Evolutionary conservation across 768 basidiomycete species (phyloP), one percentile per base, ranked within the genome.

Genomic region (Auriculariales sp.): DNA sequence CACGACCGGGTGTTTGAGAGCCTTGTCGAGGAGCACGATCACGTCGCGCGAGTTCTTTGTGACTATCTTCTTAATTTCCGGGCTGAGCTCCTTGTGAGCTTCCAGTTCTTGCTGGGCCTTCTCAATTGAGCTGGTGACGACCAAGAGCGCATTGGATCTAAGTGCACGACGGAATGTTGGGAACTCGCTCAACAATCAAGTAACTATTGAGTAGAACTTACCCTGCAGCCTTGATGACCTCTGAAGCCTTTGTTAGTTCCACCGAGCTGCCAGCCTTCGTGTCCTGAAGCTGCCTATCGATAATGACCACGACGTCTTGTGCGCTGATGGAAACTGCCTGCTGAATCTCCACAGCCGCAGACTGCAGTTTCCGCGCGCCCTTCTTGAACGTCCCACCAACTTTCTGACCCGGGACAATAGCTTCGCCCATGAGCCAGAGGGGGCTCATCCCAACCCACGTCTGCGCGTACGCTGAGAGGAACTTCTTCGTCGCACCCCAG

Each of bases 391-490:
- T 46, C 28, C 49, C 25, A 24, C 55, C 55, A 24, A 56, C 55
- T 44, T 56, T 54, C 46, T 47, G 32, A 5, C 55, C 55, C 10
- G 49, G 46, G 3, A 48, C 35, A 22, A 55, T 15, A 15, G 54
- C 55, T 46, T 56, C 55, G 25, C 55, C 55, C 55, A 56, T 56
- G 28, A 56, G 54, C 53, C 51, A 54, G 12, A 54, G 30, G 12
- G 53, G 53, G 17, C 33, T 36, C 24, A 54, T 53, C 10, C 53
- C 53, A 28, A 54, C 42, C 53, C 53, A 54, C 22, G 53, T 54
- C 42, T 54, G 47, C 15, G 51, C 51, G 25, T 54, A 54, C 24
- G 51, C 53, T 11, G 42, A 24, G 22, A 44, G 39, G 28, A 28
- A 28, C 24, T n/a, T 5, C 33, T 45, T 28, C 28, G 33, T 15